Percentiles rank a stretch among this genome's conserved stretches.
Conservation (phyloP, 192 early-diverging fungal species). For the Linderina pennispora region DNA sequence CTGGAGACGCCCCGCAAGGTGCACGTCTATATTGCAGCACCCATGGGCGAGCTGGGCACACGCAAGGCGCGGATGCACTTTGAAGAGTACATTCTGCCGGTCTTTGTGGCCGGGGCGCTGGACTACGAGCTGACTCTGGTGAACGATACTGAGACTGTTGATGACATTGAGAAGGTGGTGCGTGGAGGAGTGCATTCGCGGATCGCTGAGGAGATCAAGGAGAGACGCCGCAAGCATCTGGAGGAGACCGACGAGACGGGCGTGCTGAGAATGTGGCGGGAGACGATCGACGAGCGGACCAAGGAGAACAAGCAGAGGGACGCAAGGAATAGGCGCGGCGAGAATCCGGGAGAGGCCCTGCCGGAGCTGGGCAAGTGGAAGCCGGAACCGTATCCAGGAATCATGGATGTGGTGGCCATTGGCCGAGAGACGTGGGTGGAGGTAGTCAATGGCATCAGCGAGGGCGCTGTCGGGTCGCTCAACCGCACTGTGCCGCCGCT, state of each 20-base stretch:
- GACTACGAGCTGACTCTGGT: conserved; percentile 47
- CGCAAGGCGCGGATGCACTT: conserved; percentile 43
- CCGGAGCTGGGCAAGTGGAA: conserved; percentile 33
- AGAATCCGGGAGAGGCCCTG: conserved; percentile 12
- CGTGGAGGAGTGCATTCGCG: conserved; percentile 32
- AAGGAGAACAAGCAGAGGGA: conserved; percentile 26
- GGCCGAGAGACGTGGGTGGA: conserved; percentile 45
- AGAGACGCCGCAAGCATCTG: conserved; percentile 29
- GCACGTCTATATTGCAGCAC: conserved; percentile 33
- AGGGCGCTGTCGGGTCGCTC: conserved; percentile 36
- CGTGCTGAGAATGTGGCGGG: conserved; percentile 36
- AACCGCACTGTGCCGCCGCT: conserved; percentile 24
- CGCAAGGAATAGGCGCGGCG: conserved; percentile 14
- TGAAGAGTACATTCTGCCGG: conserved; percentile 44
- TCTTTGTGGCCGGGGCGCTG: conserved; percentile 44
- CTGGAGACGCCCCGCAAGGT: conserved; percentile 39
- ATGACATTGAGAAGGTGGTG: conserved; percentile 21
- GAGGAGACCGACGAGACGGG: conserved; percentile 23
- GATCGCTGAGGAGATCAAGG: conserved; percentile 40
- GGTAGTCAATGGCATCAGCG: conserved; percentile 40
- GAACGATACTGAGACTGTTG: conserved; percentile 29
- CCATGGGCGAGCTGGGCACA: conserved; percentile 46
- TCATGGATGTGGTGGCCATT: conserved; percentile 42
- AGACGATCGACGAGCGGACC: conserved; percentile 30
- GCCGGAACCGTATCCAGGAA: conserved; percentile 31